Percentiles rank a stretch among this genome's conserved stretches.
These are phyloP conservation scores for Picea abies DNA, from an alignment of 83 land plant genomes.

Conservation along the genomic window DNA sequence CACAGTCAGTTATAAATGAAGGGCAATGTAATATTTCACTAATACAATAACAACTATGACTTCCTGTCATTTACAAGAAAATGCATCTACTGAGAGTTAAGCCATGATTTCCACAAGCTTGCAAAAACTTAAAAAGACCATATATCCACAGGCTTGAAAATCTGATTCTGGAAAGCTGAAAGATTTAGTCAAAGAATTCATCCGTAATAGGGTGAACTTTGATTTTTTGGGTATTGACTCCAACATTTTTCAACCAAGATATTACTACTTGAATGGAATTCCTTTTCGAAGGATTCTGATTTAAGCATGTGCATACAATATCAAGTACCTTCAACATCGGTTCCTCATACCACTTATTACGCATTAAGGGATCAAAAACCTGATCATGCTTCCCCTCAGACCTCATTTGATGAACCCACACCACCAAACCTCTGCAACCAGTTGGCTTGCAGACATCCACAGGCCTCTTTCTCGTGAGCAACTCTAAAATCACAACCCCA, in stretches of 20 bases:
- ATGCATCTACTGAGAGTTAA: not conserved
- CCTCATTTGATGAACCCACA: conserved; percentile 45
- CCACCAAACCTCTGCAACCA: conserved; percentile 47
- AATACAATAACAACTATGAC: not conserved
- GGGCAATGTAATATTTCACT: too few species aligned
- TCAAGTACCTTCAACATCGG: conserved; percentile 55
- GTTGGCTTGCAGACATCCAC: conserved; percentile 69
- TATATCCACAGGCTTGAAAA: not conserved
- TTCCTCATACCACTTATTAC: conserved; percentile 40
- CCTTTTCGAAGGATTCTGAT: conserved; percentile 47
- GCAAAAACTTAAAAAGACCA: not conserved
- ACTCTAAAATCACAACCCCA: conserved; percentile 76
- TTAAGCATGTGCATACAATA: conserved; percentile 61
- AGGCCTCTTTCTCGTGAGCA: conserved; percentile 66
- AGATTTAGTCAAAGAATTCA: conserved; percentile 4
- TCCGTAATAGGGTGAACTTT: not conserved
- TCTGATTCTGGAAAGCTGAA: not conserved
- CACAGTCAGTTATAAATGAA: too few species aligned
- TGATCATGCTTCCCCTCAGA: conserved; percentile 34
- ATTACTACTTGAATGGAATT: conserved; percentile 50
- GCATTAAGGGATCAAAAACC: conserved; percentile 44
- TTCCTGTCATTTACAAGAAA: not conserved
- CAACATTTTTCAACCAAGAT: conserved; percentile 53
- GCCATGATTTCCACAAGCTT: not conserved
- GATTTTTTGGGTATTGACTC: conserved; percentile 8